Base-by-base conservation (phyloP, 208 protist species). In the Wallacemonas sp. region DNA sequence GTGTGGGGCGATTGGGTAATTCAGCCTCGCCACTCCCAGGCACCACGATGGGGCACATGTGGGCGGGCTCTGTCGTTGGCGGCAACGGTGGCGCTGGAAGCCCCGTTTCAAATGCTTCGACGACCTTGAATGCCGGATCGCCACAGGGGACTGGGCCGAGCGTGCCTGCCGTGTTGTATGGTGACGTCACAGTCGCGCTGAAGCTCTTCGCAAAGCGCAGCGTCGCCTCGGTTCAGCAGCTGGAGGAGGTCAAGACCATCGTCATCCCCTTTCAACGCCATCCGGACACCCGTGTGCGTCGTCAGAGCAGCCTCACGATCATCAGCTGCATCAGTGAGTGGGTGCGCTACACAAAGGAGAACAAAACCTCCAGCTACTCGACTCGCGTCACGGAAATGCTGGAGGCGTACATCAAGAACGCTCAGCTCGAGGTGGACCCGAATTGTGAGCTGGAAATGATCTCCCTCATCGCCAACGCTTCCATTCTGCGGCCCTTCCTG, bases 391-490 rank as follows among this genome's bases (percentile, higher is more conserved):
- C 75, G 19, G 87, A 94, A 32, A 84, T 96, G 17, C 55, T 96
- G 26, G 88, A 96, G 64, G 54, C 81, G 36, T 96, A 92, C 61
- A 68, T 96, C 46, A 93, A 90, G 74, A 82, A 93, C 62, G 83
- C 77, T 2, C 67, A 90, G 57, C 71, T 88, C 58, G 91, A 96
- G 79, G 62, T 91, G 47, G 85, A 96, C 73, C 87, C 88, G 8
- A 55, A 65, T 9, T 92, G 87, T 47, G 82, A 82, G 16, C 69
- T 92, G 23, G 69, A 85, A 58, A 80, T 82, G 66, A 82, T 96
- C 38, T 76, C 73, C 30, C 72, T 92, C 8, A 74, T 96, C 9
- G 77, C 83, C 19, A 71, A 84, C 47, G 83, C 88, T 38, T 68
- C 77, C 0, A 86, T 80, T 41, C 69, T 94, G 58, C 83, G 86